These are phyloP conservation scores for Goffeauzyma gilvescens DNA, from an alignment of 768 basidiomycete species.

Conservation along the genomic window DNA sequence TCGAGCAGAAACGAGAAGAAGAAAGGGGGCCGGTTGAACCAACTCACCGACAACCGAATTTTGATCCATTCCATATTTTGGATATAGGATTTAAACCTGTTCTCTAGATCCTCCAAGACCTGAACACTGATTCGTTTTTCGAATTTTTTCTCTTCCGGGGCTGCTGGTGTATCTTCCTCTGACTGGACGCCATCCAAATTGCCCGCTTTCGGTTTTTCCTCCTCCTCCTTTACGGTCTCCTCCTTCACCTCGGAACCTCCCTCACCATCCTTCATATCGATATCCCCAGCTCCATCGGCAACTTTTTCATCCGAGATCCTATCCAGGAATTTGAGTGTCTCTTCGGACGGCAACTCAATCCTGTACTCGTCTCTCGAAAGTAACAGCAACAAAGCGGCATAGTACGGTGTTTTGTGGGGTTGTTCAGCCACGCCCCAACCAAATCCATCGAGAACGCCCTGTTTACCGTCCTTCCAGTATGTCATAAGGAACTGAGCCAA, in stretches of 20 bases:
- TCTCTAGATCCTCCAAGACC: conserved; percentile 73
- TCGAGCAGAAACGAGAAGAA: too few relatives aligned
- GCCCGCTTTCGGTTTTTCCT: too few relatives aligned
- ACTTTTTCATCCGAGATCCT: conserved; percentile 1
- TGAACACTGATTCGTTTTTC: too few relatives aligned
- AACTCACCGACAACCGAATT: conserved; percentile 62
- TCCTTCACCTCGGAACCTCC: conserved; percentile 3
- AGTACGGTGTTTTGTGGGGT: conserved; percentile 80
- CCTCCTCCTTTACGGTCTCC: conserved; percentile 36
- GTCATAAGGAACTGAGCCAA: conserved; percentile 22
- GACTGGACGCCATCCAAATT: too few relatives aligned
- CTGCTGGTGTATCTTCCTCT: too few relatives aligned
- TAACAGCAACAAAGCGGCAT: conserved; percentile 57
- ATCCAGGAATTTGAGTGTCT: neutral
- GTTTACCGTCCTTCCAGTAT: conserved; percentile 25
- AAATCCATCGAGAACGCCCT: conserved; percentile 31
- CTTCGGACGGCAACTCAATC: neutral
- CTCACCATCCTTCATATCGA: neutral
- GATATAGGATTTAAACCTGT: conserved; percentile 69
- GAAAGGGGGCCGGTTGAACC: too few relatives aligned
- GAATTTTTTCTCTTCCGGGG: conserved; percentile 28
- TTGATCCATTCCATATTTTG: conserved; percentile 84
- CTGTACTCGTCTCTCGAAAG: conserved; percentile 31
- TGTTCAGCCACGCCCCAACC: conserved; percentile 47
- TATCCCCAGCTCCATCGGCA: neutral